Conservation (phyloP, 1,284 basidiomycete species). For the Cystobasidium sp. region DNA sequence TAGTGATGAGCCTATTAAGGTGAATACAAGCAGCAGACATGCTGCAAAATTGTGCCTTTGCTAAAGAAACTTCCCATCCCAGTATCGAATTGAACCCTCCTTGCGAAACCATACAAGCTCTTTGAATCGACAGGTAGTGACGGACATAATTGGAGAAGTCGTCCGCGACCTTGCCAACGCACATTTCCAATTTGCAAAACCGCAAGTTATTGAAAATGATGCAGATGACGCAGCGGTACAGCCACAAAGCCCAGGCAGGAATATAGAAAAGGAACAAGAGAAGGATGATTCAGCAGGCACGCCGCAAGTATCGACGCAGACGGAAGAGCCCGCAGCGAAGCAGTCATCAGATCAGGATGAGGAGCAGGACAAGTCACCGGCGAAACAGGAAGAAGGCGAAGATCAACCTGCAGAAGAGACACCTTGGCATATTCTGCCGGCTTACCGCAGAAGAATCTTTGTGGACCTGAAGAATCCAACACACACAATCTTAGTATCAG, state of each 20-base stretch:
- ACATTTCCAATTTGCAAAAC: conserved; percentile 25
- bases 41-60: background rate
- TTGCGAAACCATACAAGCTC: conserved; percentile 27
- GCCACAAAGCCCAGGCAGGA: too few species aligned
- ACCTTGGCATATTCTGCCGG: conserved; percentile 17
- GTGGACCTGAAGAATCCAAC: conserved; percentile 42
- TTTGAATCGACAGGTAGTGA: conserved; percentile 30
- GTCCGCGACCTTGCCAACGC: conserved; percentile 38
- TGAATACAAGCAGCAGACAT: background rate
- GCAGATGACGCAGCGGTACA: background rate
- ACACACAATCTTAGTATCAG: conserved; percentile 38
- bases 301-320: too few species aligned
- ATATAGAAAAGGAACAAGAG: background rate
- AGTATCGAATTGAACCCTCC: conserved; percentile 41
- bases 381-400: background rate
- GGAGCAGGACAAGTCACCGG: background rate
- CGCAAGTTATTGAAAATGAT: background rate
- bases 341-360: background rate
- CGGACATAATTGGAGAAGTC: conserved; percentile 29
- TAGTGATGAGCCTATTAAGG: conserved; percentile 28
- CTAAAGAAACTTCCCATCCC: background rate
- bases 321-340: too few species aligned
- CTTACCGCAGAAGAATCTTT: conserved; percentile 10
- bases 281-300: too few species aligned
- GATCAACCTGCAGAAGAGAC: background rate